Evolutionary conservation across 345 rosid genomes (phyloP).

Genomic region (Ailanthus altissimus): DNA sequence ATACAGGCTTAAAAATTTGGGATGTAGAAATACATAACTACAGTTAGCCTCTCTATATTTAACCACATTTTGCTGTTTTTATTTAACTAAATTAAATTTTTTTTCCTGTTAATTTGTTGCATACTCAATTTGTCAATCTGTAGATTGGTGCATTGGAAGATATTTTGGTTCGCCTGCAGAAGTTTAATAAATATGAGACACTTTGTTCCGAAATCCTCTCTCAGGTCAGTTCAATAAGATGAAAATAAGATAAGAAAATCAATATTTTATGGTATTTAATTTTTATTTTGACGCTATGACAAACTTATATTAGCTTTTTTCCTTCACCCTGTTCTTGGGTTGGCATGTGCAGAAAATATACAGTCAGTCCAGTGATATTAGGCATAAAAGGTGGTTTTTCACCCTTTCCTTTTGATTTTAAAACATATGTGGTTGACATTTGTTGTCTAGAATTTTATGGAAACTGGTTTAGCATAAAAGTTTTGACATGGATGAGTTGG

Average conservation of each 20-base stretch:
- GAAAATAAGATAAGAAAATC: neutral
- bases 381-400: slow-evolving; percentile 52
- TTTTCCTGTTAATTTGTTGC: slow-evolving; percentile 18
- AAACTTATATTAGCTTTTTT: neutral
- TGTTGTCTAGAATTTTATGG: slow-evolving; percentile 8
- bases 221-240: slow-evolving; percentile 54
- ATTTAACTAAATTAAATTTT: neutral
- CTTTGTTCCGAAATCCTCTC: slow-evolving; percentile 61
- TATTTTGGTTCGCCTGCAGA: slow-evolving; percentile 51
- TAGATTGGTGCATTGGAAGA: slow-evolving; percentile 68
- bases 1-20: neutral
- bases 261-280: slow-evolving; percentile 16
- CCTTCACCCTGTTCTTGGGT: slow-evolving; percentile 26
- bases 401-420: slow-evolving; percentile 9
- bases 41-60: neutral
- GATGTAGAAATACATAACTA: neutral
- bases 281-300: slow-evolving; percentile 11
- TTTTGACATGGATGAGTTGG: slow-evolving; percentile 28
- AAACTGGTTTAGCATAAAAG: slow-evolving; percentile 17
- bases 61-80: slow-evolving; percentile 3
- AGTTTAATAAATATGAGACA: slow-evolving; percentile 48
- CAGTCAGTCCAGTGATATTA: slow-evolving; percentile 37
- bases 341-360: slow-evolving; percentile 41
- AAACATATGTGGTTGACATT: slow-evolving; percentile 13
- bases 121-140: slow-evolving; percentile 29